phyloP scores from a whole-genome alignment of 345 rosid species.

The Linum usitatissimum region DNA sequence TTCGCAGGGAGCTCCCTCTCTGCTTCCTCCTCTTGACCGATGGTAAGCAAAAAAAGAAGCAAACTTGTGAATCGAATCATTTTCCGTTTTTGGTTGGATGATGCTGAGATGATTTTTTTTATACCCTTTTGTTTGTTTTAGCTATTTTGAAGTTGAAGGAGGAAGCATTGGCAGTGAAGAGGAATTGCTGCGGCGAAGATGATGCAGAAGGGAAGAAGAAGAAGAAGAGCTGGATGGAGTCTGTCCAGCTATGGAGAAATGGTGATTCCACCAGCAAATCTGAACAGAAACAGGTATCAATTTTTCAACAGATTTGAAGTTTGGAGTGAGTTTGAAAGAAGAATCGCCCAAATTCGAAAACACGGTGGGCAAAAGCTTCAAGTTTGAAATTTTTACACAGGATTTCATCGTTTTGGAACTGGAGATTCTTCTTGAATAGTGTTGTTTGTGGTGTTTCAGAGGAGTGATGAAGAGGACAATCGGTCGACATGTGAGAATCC shows the following conservation, averaged over 20 bases:
- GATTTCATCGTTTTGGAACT: neutral
- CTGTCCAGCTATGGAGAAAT: conserved; percentile 51
- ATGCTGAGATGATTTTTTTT: neutral
- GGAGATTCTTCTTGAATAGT: neutral
- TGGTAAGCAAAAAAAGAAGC: conserved; percentile 22
- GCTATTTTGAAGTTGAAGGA: conserved; percentile 51
- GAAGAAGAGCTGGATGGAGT: conserved; percentile 56
- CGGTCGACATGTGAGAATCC: conserved; percentile 27
- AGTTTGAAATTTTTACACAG: no score
- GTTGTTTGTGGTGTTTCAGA: conserved; percentile 15
- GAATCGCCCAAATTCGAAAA: no score
- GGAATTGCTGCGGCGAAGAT: conserved; percentile 17
- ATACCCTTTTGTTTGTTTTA: conserved; percentile 10
- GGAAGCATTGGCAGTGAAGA: conserved; percentile 31
- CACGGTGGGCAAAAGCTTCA: no score
- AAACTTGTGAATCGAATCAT: neutral
- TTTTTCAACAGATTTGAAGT: no score
- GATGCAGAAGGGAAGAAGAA: conserved; percentile 19
- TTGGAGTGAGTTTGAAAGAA: no score
- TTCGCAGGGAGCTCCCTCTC: conserved; percentile 68
- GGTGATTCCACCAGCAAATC: conserved; percentile 19
- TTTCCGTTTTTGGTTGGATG: neutral
- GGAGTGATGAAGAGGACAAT: conserved; percentile 34
- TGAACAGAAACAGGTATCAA: conserved; percentile 28
- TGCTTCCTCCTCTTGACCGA: conserved; percentile 61